Conservation (phyloP, 2,329 filamentous ascomycete genomes). For the Diaporthe amygdali region DNA sequence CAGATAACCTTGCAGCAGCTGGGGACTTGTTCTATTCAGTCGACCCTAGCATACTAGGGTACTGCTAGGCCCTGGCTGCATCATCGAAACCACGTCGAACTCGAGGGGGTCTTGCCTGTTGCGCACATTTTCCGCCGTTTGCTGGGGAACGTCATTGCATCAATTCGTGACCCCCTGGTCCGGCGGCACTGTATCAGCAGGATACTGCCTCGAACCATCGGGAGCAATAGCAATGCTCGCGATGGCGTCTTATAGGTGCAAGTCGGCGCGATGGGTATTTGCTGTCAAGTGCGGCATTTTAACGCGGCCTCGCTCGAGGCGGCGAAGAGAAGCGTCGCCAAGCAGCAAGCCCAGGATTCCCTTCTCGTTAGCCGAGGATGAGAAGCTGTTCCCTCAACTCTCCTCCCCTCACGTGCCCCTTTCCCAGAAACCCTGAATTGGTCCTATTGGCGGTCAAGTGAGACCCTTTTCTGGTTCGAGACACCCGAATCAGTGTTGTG, state of each 20-base stretch:
- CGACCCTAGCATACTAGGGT: neutral
- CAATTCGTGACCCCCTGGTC: neutral
- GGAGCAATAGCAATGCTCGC: neutral
- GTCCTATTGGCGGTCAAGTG: neutral
- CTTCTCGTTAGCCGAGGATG: neutral
- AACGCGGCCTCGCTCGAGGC: neutral
- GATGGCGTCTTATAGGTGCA: neutral
- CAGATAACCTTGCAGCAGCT: conserved; percentile 1
- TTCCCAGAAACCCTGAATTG: neutral
- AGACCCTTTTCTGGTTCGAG: neutral
- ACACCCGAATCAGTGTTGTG: neutral
- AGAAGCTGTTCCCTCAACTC: neutral
- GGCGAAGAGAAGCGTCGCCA: neutral
- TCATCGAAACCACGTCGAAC: neutral
- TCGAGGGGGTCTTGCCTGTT: neutral
- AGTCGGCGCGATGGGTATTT: neutral
- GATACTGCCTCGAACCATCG: neutral
- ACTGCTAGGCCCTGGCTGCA: neutral
- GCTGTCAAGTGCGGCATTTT: conserved; percentile 8
- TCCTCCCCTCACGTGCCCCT: neutral
- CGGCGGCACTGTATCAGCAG: neutral
- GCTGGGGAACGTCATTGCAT: neutral
- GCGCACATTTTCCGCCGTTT: neutral
- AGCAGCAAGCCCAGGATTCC: neutral
- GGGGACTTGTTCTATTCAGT: neutral